These are phyloP conservation scores for Aspergillus diversus DNA, from an alignment of 495 filamentous ascomycete genomes.

Conservation along the genomic window DNA sequence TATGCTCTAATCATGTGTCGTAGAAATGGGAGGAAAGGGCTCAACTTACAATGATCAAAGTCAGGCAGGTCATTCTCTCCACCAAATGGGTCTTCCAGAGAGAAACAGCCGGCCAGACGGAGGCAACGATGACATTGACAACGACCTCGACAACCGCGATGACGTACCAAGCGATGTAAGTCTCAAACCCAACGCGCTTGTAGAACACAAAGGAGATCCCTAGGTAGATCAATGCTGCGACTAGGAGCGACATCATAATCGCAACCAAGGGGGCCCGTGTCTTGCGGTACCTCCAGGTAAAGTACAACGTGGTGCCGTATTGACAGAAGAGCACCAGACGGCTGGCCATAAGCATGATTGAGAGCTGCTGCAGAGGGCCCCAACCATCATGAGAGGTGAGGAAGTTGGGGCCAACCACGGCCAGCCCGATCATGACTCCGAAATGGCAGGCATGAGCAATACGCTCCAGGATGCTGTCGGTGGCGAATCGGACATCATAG, in stretches of 20 bases:
- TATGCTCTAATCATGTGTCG: background rate
- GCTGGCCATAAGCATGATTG: slow-evolving; percentile 9
- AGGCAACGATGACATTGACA: slow-evolving; percentile 2
- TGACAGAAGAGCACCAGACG: slow-evolving; percentile 3
- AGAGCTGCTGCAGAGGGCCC: slow-evolving; percentile 11
- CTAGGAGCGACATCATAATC: background rate
- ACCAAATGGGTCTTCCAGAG: slow-evolving; percentile 13
- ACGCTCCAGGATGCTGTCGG: slow-evolving; percentile 10
- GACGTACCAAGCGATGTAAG: slow-evolving; percentile 8
- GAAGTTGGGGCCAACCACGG: slow-evolving; percentile 7
- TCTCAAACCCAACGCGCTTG: background rate
- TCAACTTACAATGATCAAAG: slow-evolving; percentile 12
- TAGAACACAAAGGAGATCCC: slow-evolving; percentile 13
- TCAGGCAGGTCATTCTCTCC: slow-evolving; percentile 13
- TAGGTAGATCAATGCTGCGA: slow-evolving; percentile 6
- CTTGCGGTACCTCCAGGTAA: slow-evolving; percentile 11
- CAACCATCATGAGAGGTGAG: background rate
- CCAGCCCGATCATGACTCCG: slow-evolving; percentile 10
- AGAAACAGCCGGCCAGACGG: slow-evolving; percentile 7
- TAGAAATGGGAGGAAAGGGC: background rate
- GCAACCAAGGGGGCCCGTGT: slow-evolving; percentile 1
- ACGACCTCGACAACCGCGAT: background rate
- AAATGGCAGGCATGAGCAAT: slow-evolving; percentile 12
- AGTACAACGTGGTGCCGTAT: slow-evolving; percentile 6
- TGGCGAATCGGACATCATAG: slow-evolving; percentile 11